Evolutionary conservation across 306 rosid genomes (phyloP), one percentile per base, ranked within the genome.

Genomic region (Herpetospermum pedunculosum): DNA sequence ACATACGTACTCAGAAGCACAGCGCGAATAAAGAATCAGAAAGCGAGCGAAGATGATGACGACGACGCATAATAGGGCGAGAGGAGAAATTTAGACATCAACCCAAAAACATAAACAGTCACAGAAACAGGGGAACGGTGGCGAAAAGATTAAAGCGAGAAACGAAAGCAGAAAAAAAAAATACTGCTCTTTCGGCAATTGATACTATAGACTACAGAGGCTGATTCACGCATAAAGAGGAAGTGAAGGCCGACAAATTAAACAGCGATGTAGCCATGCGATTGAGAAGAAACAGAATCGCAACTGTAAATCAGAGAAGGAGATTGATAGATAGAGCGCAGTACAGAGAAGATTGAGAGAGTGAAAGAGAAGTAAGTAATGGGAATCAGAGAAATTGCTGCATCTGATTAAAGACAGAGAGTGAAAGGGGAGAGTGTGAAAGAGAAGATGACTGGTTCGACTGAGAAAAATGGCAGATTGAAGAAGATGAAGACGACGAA

Each of bases 271-370:
- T 76, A 70, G 84, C 68, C 87, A 92, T 85, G 82, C 81, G 88
- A 87, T 82, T 84, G 73, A 70, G 83, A 81, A 81, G 73, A 83
- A 83, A 78, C 1, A 79, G 82, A 89, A 93, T 84, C 88, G 77
- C 34, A 77, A 82, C 83, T 89, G 94, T 41, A 23, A 67, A 67
- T 87, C 77, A 83, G 89, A 23, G 59, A 64, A 58, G 19, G 29
- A n/a, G 32, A 8, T 37, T 72, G 55, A 48, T 6, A 3, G 69
- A n/a, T 8, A 30, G 25, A 57, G 1, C 0, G 19, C 64, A 30
- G 65, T 29, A 67, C 29, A 80, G 59, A 34, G 50, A 38, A 30
- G 14, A 75, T 72, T 19, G 49, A 7, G 55, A 21, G 30, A 55
- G 57, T 25, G 30, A 10, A 2, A 40, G 76, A 30, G 70, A 40